Conservation (phyloP, 2,329 filamentous ascomycete genomes). For the Ophiostoma pallidulum region DNA sequence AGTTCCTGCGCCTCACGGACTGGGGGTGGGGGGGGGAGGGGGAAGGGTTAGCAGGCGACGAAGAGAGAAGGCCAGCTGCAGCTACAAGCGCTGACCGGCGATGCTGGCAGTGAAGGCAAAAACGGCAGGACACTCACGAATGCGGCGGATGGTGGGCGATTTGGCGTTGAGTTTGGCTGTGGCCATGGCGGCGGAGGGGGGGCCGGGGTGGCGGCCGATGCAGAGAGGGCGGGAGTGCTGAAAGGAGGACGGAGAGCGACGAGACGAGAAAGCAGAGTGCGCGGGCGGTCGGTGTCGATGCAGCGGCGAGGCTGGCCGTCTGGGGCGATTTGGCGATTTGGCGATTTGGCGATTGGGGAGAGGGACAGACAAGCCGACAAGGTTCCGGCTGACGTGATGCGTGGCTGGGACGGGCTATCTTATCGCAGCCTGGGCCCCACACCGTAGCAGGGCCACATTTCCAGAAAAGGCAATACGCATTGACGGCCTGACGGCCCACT, state of each 20-base stretch:
- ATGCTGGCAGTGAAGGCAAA: not conserved
- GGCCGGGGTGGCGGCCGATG: no score
- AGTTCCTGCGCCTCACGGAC: constrained; percentile 90
- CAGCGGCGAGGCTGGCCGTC: constrained; percentile 7
- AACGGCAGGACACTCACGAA: constrained; percentile 41
- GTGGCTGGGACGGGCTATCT: not conserved
- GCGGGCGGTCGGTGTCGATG: not conserved
- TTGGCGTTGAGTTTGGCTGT: constrained; percentile 56
- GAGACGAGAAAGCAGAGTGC: not conserved
- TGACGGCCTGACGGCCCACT: not conserved
- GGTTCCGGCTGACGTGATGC: constrained; percentile 1
- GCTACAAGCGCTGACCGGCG: no score
- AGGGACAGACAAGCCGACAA: no score
- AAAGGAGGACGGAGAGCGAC: not conserved
- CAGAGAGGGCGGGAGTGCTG: not conserved
- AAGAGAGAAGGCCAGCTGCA: constrained; percentile 15
- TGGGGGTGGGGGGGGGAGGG: constrained; percentile 23
- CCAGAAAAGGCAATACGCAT: not conserved
- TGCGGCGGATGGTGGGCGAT: constrained; percentile 76
- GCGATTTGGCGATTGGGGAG: no score
- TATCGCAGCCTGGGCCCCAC: no score
- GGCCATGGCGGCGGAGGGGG: constrained; percentile 33
- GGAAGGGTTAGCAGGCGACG: constrained; percentile 20
- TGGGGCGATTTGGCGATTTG: no score
- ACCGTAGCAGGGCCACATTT: not conserved